These are phyloP conservation scores for Xylaria venustula DNA, from an alignment of 495 filamentous ascomycete species.

Conservation along the genomic window DNA sequence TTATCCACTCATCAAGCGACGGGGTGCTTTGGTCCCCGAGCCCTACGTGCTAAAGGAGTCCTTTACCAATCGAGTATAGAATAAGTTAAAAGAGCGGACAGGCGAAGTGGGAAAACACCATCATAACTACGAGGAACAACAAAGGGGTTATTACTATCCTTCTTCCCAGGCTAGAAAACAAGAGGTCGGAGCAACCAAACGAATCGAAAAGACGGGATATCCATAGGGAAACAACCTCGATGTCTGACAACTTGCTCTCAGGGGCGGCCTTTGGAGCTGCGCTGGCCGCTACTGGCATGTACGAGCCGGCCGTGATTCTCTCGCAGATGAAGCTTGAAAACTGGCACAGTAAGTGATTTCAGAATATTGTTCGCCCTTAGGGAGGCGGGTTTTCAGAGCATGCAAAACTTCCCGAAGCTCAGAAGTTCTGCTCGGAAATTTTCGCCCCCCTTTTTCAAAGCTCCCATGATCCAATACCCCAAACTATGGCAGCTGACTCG, in stretches of 20 bases:
- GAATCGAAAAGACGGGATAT: neutral
- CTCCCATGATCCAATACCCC: no score
- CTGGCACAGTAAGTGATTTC: constrained; percentile 39
- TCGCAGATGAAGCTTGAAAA: constrained; percentile 51
- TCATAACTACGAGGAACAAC: neutral
- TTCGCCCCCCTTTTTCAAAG: no score
- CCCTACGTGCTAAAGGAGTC: no score
- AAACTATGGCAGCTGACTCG: no score
- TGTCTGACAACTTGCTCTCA: constrained; percentile 27
- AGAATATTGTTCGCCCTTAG: no score
- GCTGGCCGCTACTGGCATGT: constrained; percentile 52
- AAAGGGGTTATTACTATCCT: neutral
- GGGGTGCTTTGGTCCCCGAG: constrained; percentile 11
- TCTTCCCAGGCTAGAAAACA: neutral
- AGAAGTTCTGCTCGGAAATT: no score
- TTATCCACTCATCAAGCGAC: neutral
- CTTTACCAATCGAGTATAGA: neutral
- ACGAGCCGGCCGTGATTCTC: constrained; percentile 51
- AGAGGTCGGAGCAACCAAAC: neutral
- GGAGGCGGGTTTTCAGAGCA: no score
- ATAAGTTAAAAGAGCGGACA: neutral
- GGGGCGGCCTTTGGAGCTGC: constrained; percentile 56
- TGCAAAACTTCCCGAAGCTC: no score
- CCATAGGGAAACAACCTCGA: neutral
- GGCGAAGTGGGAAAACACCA: no score